These are phyloP conservation scores for Cyclocybe aegerita DNA, from an alignment of 768 basidiomycete genomes.

Conservation along the genomic window DNA sequence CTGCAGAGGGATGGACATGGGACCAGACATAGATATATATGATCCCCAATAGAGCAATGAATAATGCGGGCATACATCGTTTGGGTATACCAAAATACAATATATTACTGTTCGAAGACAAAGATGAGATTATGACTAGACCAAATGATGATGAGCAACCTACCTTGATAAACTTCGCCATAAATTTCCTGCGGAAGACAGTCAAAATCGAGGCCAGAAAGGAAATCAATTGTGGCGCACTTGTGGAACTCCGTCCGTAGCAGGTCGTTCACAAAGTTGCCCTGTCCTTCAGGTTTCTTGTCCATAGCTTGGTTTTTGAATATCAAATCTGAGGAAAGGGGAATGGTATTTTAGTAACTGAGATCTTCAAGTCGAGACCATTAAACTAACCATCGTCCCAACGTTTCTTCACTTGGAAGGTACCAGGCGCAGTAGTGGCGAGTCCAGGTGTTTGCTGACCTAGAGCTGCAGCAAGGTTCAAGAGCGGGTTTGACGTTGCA, in stretches of 20 bases:
- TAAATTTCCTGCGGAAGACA: slow-evolving; percentile 68
- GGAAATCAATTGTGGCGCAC: slow-evolving; percentile 40
- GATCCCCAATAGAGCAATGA: slow-evolving; percentile 5
- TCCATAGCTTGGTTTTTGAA: slow-evolving; percentile 97
- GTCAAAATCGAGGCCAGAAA: slow-evolving; percentile 1
- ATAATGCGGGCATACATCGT: slow-evolving; percentile 4
- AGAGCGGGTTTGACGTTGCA: slow-evolving; percentile 82
- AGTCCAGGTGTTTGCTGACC: slow-evolving; percentile 66
- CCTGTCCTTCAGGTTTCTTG: slow-evolving; percentile 56
- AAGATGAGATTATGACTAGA: neutral
- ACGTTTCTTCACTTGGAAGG: slow-evolving; percentile 87
- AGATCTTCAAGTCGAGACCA: neutral
- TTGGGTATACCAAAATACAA: slow-evolving; percentile 19
- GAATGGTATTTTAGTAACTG: neutral
- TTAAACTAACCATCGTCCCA: slow-evolving; percentile 86
- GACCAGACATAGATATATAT: slow-evolving; percentile 32
- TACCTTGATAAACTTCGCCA: slow-evolving; percentile 90
- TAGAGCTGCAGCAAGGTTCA: slow-evolving; percentile 90
- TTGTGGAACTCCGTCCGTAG: slow-evolving; percentile 93
- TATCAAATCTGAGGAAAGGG: slow-evolving; percentile 69
- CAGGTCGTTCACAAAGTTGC: slow-evolving; percentile 94
- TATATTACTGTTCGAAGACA: slow-evolving; percentile 17
- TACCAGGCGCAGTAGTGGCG: slow-evolving; percentile 73
- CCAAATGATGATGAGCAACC: slow-evolving; percentile 6
- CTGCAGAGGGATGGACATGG: slow-evolving; percentile 71